These are phyloP conservation scores for Stephanodiscus triporus DNA, from an alignment of 108 stramenopile genomes.

Conservation along the genomic window DNA sequence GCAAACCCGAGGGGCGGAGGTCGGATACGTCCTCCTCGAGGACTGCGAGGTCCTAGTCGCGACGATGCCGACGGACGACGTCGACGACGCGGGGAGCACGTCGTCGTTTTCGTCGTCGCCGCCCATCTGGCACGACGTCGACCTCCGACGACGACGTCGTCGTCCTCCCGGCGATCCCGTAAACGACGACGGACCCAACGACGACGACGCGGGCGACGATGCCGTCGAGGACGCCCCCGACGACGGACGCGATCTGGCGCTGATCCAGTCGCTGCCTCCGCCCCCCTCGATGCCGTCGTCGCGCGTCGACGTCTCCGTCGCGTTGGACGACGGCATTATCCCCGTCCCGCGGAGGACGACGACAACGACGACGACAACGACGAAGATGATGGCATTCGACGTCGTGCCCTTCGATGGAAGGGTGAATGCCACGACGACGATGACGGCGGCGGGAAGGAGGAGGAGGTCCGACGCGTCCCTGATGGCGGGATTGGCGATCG, in stretches of 20 bases:
- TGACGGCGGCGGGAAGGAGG: neutral
- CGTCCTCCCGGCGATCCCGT: no score
- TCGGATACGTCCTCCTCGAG: constrained; percentile 46
- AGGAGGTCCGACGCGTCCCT: constrained; percentile 39
- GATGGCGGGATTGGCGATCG: constrained; percentile 38
- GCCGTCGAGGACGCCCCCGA: no score
- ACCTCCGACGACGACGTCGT: neutral
- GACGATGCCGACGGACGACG: neutral
- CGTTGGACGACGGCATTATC: no score
- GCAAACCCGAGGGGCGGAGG: no score
- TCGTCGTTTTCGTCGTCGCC: no score
- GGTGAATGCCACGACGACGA: neutral
- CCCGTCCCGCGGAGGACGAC: no score
- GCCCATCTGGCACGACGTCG: neutral
- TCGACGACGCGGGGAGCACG: neutral
- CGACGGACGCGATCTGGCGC: neutral
- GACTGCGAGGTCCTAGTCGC: constrained; percentile 34
- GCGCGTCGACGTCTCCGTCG: no score
- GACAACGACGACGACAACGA: neutral
- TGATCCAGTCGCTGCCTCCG: no score
- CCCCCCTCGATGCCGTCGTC: no score
- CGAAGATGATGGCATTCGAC: neutral
- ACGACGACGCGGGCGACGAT: no score
- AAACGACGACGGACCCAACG: no score
- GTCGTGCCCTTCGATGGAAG: neutral